phyloP scores from a whole-genome alignment of 768 basidiomycete species.

The Daedaleopsis nitida region DNA sequence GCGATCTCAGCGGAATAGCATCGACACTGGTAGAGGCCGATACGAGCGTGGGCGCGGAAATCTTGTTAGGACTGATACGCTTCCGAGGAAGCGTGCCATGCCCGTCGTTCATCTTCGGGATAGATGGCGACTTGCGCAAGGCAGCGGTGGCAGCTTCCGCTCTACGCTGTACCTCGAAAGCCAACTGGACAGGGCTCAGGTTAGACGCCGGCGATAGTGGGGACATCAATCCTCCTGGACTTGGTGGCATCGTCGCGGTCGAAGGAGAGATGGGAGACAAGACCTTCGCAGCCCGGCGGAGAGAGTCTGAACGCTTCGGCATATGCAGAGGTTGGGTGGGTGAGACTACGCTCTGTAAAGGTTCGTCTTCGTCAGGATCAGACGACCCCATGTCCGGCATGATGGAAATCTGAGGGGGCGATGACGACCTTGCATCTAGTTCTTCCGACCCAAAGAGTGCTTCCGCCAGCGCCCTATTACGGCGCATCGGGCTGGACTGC shows the following conservation, averaged over 20 bases:
- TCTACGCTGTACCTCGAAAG: slow-evolving; percentile 66
- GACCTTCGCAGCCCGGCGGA: neutral
- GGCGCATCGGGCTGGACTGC: slow-evolving; percentile 48
- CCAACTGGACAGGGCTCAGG: slow-evolving; percentile 57
- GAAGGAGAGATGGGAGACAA: slow-evolving; percentile 3
- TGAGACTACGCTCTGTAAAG: neutral
- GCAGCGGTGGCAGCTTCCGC: slow-evolving; percentile 55
- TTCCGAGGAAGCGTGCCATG: slow-evolving; percentile 28
- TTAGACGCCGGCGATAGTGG: slow-evolving; percentile 12
- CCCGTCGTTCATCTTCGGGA: slow-evolving; percentile 31
- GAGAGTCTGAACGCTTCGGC: slow-evolving; percentile 16
- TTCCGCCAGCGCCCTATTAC: slow-evolving; percentile 75
- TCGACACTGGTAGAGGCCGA: slow-evolving; percentile 43
- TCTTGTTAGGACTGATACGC: slow-evolving; percentile 39
- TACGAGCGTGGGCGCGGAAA: slow-evolving; percentile 42
- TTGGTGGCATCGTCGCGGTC: slow-evolving; percentile 2
- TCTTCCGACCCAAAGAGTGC: slow-evolving; percentile 64
- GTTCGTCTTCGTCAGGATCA: slow-evolving; percentile 14
- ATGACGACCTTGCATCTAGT: slow-evolving; percentile 32
- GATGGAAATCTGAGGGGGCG: slow-evolving; percentile 27
- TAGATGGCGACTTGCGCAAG: slow-evolving; percentile 43
- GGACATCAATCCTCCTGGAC: slow-evolving; percentile 1
- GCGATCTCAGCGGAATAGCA: slow-evolving; percentile 32
- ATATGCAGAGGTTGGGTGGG: slow-evolving; percentile 13
- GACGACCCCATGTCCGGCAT: slow-evolving; percentile 12